Percentiles rank a stretch among this genome's conserved stretches.
These are phyloP conservation scores for Anacardium occidentale DNA, from an alignment of 345 rosid genomes.

Conservation along the genomic window DNA sequence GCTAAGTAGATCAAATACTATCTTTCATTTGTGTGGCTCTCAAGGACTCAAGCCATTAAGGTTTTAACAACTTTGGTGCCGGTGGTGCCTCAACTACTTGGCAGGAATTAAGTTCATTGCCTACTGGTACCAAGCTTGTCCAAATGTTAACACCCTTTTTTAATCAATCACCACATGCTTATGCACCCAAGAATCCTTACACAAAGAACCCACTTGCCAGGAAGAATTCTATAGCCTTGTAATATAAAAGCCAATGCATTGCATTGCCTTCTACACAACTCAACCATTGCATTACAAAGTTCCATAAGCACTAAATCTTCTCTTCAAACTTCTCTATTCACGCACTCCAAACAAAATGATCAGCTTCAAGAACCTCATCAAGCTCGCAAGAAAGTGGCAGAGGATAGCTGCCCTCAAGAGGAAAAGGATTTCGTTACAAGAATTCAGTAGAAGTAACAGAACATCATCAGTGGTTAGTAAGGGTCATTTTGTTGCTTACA, in stretches of 20 bases:
- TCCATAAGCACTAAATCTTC: slow-evolving; percentile 4
- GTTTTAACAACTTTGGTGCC: not conserved
- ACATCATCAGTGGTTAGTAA: slow-evolving; percentile 22
- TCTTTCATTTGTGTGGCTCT: not conserved
- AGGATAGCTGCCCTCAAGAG: slow-evolving; percentile 17
- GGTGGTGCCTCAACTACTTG: not conserved
- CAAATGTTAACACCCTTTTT: too few species aligned
- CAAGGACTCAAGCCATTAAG: not conserved
- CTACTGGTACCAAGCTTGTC: not conserved
- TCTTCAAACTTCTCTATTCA: not conserved
- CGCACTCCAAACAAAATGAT: slow-evolving; percentile 12
- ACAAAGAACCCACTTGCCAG: not conserved
- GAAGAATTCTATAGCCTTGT: not conserved
- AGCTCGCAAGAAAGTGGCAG: slow-evolving; percentile 34
- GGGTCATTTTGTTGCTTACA: slow-evolving; percentile 41
- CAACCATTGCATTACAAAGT: not conserved
- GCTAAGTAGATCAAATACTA: not conserved
- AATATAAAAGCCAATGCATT: slow-evolving; percentile 1
- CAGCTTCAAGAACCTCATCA: slow-evolving; percentile 29
- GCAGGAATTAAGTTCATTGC: not conserved
- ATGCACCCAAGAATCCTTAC: slow-evolving; percentile 6
- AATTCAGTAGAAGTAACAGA: not conserved
- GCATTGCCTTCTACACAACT: not conserved
- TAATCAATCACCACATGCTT: not conserved
- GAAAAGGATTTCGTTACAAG: slow-evolving; percentile 23